phyloP scores from a whole-genome alignment of 108 stramenopile genomes.

The Fistulifera solaris region DNA sequence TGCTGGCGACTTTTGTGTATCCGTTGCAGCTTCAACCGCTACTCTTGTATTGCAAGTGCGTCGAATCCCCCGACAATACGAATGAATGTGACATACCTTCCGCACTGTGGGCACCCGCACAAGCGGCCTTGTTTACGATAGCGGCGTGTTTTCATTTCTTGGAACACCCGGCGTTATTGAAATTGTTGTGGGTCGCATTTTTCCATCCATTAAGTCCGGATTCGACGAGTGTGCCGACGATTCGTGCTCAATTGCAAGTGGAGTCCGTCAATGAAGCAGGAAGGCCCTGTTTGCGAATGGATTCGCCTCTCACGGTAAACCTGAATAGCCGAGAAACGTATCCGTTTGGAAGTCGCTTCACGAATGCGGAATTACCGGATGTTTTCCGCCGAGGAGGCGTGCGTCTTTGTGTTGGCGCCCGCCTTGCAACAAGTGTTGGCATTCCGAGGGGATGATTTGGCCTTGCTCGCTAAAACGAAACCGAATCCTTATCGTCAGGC shows the following conservation, averaged over 20 bases:
- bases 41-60: constrained; percentile 51
- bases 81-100: neutral
- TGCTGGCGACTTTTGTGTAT: constrained; percentile 85
- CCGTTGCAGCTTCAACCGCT: constrained; percentile 77
- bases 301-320: constrained; percentile 12
- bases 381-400: constrained; percentile 19
- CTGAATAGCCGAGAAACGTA: constrained; percentile 12
- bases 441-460: constrained; percentile 19
- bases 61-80: neutral
- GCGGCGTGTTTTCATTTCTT: constrained; percentile 62
- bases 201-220: constrained; percentile 70
- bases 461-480: constrained; percentile 22
- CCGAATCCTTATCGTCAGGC: constrained; percentile 48
- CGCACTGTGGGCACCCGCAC: constrained; percentile 51
- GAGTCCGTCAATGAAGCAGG: constrained; percentile 27
- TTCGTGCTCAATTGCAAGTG: constrained; percentile 47
- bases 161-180: constrained; percentile 50
- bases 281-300: constrained; percentile 26
- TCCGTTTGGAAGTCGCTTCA: constrained; percentile 39
- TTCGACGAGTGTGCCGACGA: constrained; percentile 46
- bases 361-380: constrained; percentile 16
- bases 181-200: constrained; percentile 60
- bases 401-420: constrained; percentile 67
- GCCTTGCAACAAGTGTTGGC: constrained; percentile 56
- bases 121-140: constrained; percentile 70